These are phyloP conservation scores for Geotrichum phurueaensis DNA, from an alignment of 1,139 yeast genomes.

Conservation along the genomic window DNA sequence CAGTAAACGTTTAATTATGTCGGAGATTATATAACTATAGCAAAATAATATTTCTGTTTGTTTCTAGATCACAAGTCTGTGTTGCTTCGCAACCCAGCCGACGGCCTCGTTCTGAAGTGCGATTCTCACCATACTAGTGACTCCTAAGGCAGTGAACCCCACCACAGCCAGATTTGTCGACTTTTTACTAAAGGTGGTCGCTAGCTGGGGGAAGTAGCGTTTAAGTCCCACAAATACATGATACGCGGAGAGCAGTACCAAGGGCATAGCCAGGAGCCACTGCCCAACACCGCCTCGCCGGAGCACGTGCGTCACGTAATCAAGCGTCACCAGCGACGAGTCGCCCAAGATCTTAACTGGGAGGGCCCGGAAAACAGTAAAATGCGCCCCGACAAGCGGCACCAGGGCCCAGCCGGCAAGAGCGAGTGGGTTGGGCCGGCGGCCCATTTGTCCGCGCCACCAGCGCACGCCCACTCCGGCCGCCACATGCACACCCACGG, in stretches of 20 bases:
- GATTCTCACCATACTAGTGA: constrained; percentile 20
- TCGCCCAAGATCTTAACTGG: constrained; percentile 61
- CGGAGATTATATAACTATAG: background rate
- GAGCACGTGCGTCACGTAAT: constrained; percentile 47
- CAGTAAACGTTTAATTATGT: background rate
- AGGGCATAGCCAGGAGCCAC: constrained; percentile 29
- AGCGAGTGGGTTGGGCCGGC: constrained; percentile 43
- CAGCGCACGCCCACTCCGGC: constrained; percentile 50
- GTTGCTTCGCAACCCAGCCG: constrained; percentile 27
- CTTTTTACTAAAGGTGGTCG: constrained; percentile 5
- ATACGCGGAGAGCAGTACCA: constrained; percentile 35
- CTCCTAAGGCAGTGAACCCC: constrained; percentile 14
- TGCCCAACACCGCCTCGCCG: constrained; percentile 22
- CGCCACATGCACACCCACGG: constrained; percentile 46
- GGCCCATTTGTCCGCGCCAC: constrained; percentile 34
- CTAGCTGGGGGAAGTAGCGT: constrained; percentile 28
- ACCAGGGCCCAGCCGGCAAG: constrained; percentile 55
- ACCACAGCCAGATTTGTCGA: constrained; percentile 4
- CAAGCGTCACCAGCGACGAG: constrained; percentile 50
- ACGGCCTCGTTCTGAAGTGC: constrained; percentile 20
- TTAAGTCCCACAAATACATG: constrained; percentile 42
- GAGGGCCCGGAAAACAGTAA: constrained; percentile 42
- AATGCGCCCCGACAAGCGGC: constrained; percentile 46
- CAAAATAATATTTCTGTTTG: constrained; percentile 1
- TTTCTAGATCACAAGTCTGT: constrained; percentile 7